A percentile compares a stretch with the other conserved stretches of the same genome.
Evolutionary conservation across 345 rosid species (phyloP).

Genomic region (Gynandropsis gynandra): DNA sequence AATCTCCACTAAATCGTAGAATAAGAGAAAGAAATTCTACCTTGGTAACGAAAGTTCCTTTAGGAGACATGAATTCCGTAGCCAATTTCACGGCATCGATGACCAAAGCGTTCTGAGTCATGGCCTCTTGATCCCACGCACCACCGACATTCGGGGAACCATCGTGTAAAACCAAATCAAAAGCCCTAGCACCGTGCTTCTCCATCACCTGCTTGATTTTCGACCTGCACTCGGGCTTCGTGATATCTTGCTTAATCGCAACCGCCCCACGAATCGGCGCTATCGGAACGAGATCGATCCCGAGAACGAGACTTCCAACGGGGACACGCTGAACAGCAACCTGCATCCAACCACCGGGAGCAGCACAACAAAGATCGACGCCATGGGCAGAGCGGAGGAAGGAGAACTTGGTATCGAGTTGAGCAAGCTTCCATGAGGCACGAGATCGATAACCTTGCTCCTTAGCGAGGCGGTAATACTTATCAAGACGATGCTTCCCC

Average conservation of each 20-base stretch:
- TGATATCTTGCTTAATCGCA: conserved; percentile 72
- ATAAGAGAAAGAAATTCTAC: conserved; percentile 24
- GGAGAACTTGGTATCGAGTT: conserved; percentile 62
- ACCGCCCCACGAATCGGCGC: conserved; percentile 62
- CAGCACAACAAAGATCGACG: conserved; percentile 95
- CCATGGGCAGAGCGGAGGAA: conserved; percentile 58
- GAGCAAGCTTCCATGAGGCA: conserved; percentile 84
- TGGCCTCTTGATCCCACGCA: conserved; percentile 90
- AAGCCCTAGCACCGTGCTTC: conserved; percentile 52
- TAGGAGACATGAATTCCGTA: conserved; percentile 70
- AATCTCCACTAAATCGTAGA: too few relatives aligned
- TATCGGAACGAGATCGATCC: conserved; percentile 72
- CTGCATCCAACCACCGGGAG: conserved; percentile 99
- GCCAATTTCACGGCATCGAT: conserved; percentile 83
- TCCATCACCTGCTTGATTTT: conserved; percentile 59
- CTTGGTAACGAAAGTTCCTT: conserved; percentile 73
- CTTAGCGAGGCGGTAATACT: conserved; percentile 70
- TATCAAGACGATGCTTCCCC: conserved; percentile 80
- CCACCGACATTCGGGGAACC: conserved; percentile 97
- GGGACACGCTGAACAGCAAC: conserved; percentile 84
- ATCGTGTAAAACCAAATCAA: conserved; percentile 78
- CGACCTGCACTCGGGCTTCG: conserved; percentile 64
- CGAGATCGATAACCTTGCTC: conserved; percentile 95
- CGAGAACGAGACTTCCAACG: conserved; percentile 83
- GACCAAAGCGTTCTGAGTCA: conserved; percentile 78